These are phyloP conservation scores for Phalaenopsis equestris DNA, from an alignment of 106 monocot genomes.

Conservation along the genomic window DNA sequence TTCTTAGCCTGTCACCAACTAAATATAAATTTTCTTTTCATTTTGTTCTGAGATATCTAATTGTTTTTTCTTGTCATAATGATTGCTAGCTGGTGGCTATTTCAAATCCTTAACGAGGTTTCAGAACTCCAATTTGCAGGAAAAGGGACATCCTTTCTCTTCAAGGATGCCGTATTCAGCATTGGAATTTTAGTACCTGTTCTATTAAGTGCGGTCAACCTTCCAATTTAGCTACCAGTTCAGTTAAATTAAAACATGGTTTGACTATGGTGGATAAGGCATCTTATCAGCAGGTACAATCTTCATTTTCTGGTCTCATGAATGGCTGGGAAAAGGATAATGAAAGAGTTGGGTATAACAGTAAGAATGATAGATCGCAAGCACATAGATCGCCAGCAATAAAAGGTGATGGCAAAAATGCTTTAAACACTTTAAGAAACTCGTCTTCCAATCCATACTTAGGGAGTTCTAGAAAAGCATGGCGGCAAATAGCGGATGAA, in stretches of 20 bases:
- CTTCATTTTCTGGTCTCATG: neutral
- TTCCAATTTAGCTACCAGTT: neutral
- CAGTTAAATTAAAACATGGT: neutral
- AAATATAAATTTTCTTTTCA: neutral
- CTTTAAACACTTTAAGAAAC: neutral
- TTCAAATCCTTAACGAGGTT: neutral
- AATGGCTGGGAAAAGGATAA: neutral
- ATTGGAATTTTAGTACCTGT: neutral
- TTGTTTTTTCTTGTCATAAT: slow-evolving; percentile 2
- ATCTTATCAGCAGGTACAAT: neutral
- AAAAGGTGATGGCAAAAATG: neutral
- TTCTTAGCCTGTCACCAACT: neutral
- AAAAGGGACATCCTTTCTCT: neutral
- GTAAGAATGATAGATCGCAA: neutral
- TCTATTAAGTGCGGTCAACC: neutral
- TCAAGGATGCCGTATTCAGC: neutral
- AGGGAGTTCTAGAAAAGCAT: neutral
- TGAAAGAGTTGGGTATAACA: neutral
- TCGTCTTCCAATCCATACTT: neutral
- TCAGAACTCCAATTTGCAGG: neutral
- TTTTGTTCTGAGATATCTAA: neutral
- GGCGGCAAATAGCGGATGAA: neutral
- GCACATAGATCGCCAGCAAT: neutral
- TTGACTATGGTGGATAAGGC: neutral
- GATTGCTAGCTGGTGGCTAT: neutral